Base-by-base conservation (phyloP, 1,284 basidiomycete genomes). In the Cryptococcus amylolentus region DNA sequence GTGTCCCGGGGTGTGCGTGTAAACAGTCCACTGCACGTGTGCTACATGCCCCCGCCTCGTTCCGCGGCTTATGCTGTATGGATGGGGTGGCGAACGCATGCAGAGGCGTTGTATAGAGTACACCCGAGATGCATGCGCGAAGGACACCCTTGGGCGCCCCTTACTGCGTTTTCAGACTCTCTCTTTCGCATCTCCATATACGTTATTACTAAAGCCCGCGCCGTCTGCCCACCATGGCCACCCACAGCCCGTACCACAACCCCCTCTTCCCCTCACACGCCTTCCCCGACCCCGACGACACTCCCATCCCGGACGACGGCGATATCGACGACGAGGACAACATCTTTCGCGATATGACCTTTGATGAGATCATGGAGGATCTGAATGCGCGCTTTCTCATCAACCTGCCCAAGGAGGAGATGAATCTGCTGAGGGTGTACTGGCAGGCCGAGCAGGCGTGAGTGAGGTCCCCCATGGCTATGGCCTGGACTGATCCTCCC, bases 381-480 rank as follows among this genome's bases (percentile, higher is more conserved):
- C 83, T 95, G 31, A 89, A 89, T 63, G 92, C 89, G 86, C 89
- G 96, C 49, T 99, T 99, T 77, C 91, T 99, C 67, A 83, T 98
- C 66, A 98, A 98, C 77, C 84, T 99, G 52, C 96, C 96, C 5
- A 87, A 90, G 62, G 88, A 91, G 70, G 96, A 99, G 79, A 84
- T 95, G 58, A 84, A 84, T 23, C 82, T 97, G 59, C 92, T 96
- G 73, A 85, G 96, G 61, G 87, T 98, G 70, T 97, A 92, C 79
- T 98, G 98, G 80, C 96, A 98, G 79, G 92, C 98, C 57, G 96
- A 99, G 79, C 94, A 98, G 83, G 96, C 96, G 90, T 96, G 76
- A 70, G 91, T 75, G 5, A 76, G 28, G 23, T 5, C 35, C 20
- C 37, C 39, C 28, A 1, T 57, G 43, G 47, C 37, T 4, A 13